Conservation (phyloP, 1,284 basidiomycete species). For the Flammula alnicola region DNA sequence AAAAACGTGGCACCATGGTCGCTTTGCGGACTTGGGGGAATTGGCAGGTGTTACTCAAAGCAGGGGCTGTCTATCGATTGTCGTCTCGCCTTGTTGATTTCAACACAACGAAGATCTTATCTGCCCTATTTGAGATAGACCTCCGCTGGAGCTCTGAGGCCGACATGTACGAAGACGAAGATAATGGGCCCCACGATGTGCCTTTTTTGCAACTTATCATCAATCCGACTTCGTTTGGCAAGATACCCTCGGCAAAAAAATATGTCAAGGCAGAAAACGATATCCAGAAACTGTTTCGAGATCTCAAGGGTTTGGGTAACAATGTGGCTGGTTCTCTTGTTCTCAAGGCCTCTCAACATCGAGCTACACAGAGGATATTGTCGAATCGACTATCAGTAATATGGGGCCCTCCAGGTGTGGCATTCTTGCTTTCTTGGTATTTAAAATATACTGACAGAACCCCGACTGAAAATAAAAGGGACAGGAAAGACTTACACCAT, state of each 20-base stretch:
- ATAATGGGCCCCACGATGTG: constrained; percentile 28
- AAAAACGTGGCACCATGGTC: constrained; percentile 36
- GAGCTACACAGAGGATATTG: constrained; percentile 46
- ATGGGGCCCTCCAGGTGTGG: constrained; percentile 52
- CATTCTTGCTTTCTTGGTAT: neutral
- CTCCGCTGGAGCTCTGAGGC: constrained; percentile 33
- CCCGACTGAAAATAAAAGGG: constrained; percentile 34
- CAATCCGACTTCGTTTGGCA: constrained; percentile 44
- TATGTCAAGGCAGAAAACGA: constrained; percentile 37
- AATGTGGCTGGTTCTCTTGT: constrained; percentile 41
- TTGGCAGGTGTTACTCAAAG: constrained; percentile 30
- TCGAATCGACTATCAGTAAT: constrained; percentile 48
- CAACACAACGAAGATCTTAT: constrained; percentile 49
- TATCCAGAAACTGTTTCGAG: constrained; percentile 44
- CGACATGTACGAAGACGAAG: constrained; percentile 14
- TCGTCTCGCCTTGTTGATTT: constrained; percentile 56
- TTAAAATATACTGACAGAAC: constrained; percentile 1
- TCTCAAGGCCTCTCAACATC: constrained; percentile 49
- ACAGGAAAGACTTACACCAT: constrained; percentile 58
- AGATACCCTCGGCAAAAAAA: constrained; percentile 22
- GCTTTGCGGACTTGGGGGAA: constrained; percentile 44
- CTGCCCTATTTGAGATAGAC: constrained; percentile 49
- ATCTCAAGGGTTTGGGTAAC: constrained; percentile 37
- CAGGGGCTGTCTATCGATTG: constrained; percentile 43
- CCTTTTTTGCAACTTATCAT: constrained; percentile 49